phyloP scores from a whole-genome alignment of 2,329 filamentous ascomycete species.

The Colletotrichum tabaci region DNA sequence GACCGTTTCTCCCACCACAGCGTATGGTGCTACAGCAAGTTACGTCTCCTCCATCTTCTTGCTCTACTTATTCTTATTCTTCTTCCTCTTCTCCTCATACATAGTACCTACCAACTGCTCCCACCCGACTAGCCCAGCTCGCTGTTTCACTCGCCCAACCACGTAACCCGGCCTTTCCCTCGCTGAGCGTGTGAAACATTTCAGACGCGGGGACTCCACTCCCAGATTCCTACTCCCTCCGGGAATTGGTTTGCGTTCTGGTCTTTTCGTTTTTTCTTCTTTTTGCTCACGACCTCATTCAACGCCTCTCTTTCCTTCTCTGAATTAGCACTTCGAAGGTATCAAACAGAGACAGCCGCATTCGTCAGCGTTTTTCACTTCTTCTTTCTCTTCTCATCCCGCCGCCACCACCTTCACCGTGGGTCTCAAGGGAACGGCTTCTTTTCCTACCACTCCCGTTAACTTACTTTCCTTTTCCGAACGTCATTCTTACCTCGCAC shows the following conservation, averaged over 20 bases:
- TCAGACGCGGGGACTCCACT: constrained; percentile 30
- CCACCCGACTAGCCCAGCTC: not conserved
- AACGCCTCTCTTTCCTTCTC: constrained; percentile 11
- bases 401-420: constrained; percentile 29
- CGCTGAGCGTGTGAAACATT: constrained; percentile 34
- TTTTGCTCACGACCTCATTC: constrained; percentile 7
- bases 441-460: constrained; percentile 9
- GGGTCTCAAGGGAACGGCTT: constrained; percentile 31
- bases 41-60: constrained; percentile 6
- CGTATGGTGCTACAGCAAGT: not conserved
- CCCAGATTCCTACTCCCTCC: constrained; percentile 28
- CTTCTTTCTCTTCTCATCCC: constrained; percentile 14
- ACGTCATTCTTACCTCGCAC: constrained; percentile 1
- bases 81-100: constrained; percentile 3
- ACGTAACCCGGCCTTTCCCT: constrained; percentile 33
- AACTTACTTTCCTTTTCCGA: constrained; percentile 8
- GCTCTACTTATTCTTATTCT: not conserved
- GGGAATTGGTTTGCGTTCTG: constrained; percentile 28
- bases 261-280: not conserved
- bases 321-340: constrained; percentile 29
- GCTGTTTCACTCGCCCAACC: constrained; percentile 33
- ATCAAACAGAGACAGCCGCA: constrained; percentile 34
- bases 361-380: constrained; percentile 30
- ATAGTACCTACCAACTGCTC: not conserved
- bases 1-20: not conserved